phyloP scores from a whole-genome alignment of 768 basidiomycete genomes.

The Podaxis carcinomalis region DNA sequence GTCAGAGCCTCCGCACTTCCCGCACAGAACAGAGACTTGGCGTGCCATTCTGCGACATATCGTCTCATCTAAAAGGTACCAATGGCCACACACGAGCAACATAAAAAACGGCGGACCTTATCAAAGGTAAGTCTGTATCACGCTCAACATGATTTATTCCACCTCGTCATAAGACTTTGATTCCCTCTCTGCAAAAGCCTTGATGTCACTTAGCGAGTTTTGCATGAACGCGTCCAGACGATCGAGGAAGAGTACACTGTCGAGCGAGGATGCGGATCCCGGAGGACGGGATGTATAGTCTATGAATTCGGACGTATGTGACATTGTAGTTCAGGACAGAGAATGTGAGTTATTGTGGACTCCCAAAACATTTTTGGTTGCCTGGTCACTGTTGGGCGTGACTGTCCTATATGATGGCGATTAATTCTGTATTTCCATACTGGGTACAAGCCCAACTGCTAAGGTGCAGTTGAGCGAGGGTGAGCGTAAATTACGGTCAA shows the following conservation, averaged over 20 bases:
- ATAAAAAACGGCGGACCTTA: conserved; percentile 16
- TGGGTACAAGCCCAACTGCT: no score
- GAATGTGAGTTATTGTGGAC: no score
- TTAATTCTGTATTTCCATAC: no score
- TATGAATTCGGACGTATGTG: conserved; percentile 16
- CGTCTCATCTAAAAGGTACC: conserved; percentile 37
- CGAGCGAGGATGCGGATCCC: conserved; percentile 20
- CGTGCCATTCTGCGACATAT: conserved; percentile 62
- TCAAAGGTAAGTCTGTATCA: conserved; percentile 11
- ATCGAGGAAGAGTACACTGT: conserved; percentile 57
- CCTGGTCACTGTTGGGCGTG: no score
- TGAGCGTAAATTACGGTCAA: no score
- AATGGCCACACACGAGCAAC: conserved; percentile 15
- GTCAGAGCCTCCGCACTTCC: background rate
- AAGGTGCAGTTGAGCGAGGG: no score
- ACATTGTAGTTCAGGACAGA: background rate
- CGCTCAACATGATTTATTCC: conserved; percentile 10
- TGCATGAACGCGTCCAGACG: conserved; percentile 62
- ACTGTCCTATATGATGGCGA: no score
- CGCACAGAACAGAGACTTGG: conserved; percentile 44
- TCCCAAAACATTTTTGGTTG: no score
- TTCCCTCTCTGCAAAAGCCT: conserved; percentile 59
- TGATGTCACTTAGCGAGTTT: conserved; percentile 51
- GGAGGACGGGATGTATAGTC: conserved; percentile 23
- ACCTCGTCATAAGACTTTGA: conserved; percentile 58